phyloP scores from a whole-genome alignment of 106 monocot species.

The Dendrobium officinale region DNA sequence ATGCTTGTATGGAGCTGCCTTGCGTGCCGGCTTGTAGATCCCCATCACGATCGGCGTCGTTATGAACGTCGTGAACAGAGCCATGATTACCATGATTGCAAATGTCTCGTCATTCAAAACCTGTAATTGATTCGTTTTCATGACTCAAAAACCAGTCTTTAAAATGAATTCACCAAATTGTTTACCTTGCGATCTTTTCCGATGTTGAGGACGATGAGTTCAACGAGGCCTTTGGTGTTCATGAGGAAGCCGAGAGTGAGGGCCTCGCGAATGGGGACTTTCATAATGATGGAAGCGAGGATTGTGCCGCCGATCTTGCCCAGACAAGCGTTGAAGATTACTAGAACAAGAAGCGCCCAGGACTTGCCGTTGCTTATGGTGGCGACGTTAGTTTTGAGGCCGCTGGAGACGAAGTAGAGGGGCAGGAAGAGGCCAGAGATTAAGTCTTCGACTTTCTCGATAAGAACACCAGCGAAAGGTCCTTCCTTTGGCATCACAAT shows the following conservation, averaged over 20 bases:
- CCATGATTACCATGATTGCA: slow-evolving; percentile 60
- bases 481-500: slow-evolving; percentile 29
- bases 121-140: too few relatives aligned
- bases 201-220: slow-evolving; percentile 71
- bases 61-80: slow-evolving; percentile 64
- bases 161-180: too few relatives aligned
- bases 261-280: slow-evolving; percentile 40
- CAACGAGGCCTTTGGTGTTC: slow-evolving; percentile 86
- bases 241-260: slow-evolving; percentile 62
- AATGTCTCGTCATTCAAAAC: slow-evolving; percentile 63
- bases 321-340: slow-evolving; percentile 52
- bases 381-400: slow-evolving; percentile 58
- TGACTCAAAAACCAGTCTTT: too few relatives aligned
- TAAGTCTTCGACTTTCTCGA: slow-evolving; percentile 34
- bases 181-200: slow-evolving; percentile 47
- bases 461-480: slow-evolving; percentile 23
- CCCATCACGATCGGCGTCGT: slow-evolving; percentile 55
- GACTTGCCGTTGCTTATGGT: slow-evolving; percentile 37
- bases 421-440: slow-evolving; percentile 40
- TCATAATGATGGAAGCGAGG: slow-evolving; percentile 24
- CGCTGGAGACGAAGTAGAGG: slow-evolving; percentile 63
- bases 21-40: slow-evolving; percentile 48
- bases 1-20: slow-evolving; percentile 36
- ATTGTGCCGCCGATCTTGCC: slow-evolving; percentile 62
- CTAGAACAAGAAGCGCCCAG: slow-evolving; percentile 46